Base-by-base conservation (phyloP, 2,329 filamentous ascomycete genomes). In the Stagonosporopsis cucurbitacearum region DNA sequence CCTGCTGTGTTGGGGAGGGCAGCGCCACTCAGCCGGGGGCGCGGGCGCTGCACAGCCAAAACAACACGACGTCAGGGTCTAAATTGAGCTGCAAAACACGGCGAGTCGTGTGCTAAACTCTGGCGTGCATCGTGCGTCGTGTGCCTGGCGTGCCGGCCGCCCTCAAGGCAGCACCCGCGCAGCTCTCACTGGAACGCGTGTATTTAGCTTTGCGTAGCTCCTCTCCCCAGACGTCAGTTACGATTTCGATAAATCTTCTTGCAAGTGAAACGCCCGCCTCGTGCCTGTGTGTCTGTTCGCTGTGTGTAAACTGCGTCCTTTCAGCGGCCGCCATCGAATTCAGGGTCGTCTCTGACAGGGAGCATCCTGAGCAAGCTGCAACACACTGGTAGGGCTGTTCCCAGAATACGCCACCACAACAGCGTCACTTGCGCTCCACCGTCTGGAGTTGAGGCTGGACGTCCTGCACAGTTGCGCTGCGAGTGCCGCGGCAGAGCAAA, bases 201-300 rank as follows among this genome's bases (percentile, higher is more conserved):
- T 22, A 51, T 54, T 58, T 60, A 63, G 58, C 26, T 52, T 57
- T 36, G 28, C 12, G 26, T 51, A 35, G 54, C 50, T 50, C 33
- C 45, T 51, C 45, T 44, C 54, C 43, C 17, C 35, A 36, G 25
- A 30, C 52, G 13, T 26, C 36, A 50, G 20, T 26, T 56, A 26
- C 54, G 26, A 54, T 62, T 64, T 58, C 50, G 45, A 57, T 51
- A 57, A 33, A 32, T 4, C 23, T 36, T 42, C 32, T 15, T 32
- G 28, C 41, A 32, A 15, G 23, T 59, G 56, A 66, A 66, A 63
- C 63, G 32, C 37, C 50, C 56, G 39, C 53, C 42, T 52, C 54
- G 43, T 22, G 56, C 57, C 47, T 51, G 40, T 22, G 56, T 57
- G 44, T 51, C 51, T n/a, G n/a, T n/a, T n/a, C n/a, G n/a, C n/a